These are phyloP conservation scores for Medicago truncatula DNA, from an alignment of 306 rosid species.

Conservation along the genomic window MtrunA17r5.0-ANR NC_053043.1:47619001-47619500, in stretches of 20 bases:
- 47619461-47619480: too few species aligned
- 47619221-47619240: conserved; percentile 8
- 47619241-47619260: not conserved
- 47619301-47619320: conserved; percentile 22
- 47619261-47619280: not conserved
- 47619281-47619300: conserved; percentile 11
- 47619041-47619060: not conserved
- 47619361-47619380: conserved; percentile 16
- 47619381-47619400: not conserved
- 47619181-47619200: not conserved
- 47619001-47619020: not conserved
- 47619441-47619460: too few species aligned
- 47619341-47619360: conserved; percentile 10
- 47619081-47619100: conserved; percentile 6
- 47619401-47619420: conserved; percentile 31
- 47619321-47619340: conserved; percentile 14
- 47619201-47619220: not conserved
- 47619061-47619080: not conserved
- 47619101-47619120: conserved; percentile 20
- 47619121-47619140: conserved; percentile 22
- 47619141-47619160: conserved; percentile 16
- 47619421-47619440: not conserved
- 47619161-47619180: not conserved
- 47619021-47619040: conserved; percentile 1
- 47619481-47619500: not conserved